phyloP scores from a whole-genome alignment of 345 rosid genomes.

The Orychophragmus violaceus region DNA sequence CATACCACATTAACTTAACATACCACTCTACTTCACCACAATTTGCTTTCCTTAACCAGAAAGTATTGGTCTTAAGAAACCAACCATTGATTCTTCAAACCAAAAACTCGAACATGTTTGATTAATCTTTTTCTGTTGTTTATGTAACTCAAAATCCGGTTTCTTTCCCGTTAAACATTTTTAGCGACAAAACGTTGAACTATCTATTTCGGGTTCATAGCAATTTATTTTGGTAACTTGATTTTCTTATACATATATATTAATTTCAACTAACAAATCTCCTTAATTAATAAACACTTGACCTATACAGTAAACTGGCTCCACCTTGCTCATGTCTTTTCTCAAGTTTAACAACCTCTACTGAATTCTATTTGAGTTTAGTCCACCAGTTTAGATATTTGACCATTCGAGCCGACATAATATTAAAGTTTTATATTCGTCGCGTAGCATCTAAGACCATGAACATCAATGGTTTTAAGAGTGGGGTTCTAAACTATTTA shows the following conservation, averaged over 20 bases:
- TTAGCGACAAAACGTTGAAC: neutral
- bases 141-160: neutral
- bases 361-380: neutral
- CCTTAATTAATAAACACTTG: slow-evolving; percentile 2
- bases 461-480: too few relatives aligned
- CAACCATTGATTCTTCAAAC: neutral
- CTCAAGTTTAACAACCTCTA: neutral
- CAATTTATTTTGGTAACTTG: neutral
- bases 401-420: neutral
- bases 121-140: neutral
- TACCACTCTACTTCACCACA: neutral
- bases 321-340: slow-evolving; percentile 15
- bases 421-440: neutral
- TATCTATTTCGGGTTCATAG: neutral
- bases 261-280: neutral
- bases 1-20: neutral
- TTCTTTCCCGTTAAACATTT: neutral
- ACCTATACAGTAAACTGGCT: slow-evolving; percentile 16
- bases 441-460: neutral
- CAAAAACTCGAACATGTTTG: neutral
- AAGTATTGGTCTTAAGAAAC: neutral
- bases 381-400: slow-evolving; percentile 9
- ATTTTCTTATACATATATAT: neutral
- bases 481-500: too few relatives aligned
- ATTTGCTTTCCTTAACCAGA: neutral